Conservation (phyloP, 192 early-diverging fungal genomes). For the Backusella psychrophila region DNA sequence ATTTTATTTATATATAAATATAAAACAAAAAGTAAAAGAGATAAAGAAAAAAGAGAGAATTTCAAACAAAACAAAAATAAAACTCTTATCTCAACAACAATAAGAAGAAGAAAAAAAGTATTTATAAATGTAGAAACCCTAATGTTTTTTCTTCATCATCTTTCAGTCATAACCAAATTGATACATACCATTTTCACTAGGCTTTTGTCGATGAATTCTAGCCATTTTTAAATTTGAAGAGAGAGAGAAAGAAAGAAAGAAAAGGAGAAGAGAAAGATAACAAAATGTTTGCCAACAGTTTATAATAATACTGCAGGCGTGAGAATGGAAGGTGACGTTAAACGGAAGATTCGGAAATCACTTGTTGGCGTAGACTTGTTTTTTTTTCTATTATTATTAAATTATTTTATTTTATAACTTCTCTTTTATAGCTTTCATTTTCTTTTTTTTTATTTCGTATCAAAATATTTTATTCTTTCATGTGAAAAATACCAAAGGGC, state of each 20-base stretch:
- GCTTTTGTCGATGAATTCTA: conserved; percentile 5
- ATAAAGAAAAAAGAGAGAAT: background rate
- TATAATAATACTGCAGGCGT: background rate
- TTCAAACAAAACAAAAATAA: background rate
- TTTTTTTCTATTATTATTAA: background rate
- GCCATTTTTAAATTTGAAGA: conserved; percentile 2
- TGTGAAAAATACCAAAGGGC: background rate
- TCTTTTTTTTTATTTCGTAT: background rate
- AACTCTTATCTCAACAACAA: conserved; percentile 4
- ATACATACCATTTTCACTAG: conserved; percentile 7
- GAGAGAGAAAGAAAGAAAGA: background rate
- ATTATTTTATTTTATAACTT: background rate
- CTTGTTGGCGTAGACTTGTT: background rate
- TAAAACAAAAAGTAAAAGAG: background rate
- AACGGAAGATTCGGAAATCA: conserved; percentile 2
- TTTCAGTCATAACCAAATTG: background rate
- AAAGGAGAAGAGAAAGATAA: background rate
- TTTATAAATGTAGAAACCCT: background rate
- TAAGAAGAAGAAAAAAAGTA: background rate
- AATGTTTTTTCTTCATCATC: background rate
- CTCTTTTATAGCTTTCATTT: background rate
- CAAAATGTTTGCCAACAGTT: background rate
- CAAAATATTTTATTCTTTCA: background rate
- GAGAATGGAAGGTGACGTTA: conserved; percentile 3
- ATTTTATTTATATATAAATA: background rate